phyloP scores from a whole-genome alignment of 2,329 filamentous ascomycete species.

The Eutypella sp. region DNA sequence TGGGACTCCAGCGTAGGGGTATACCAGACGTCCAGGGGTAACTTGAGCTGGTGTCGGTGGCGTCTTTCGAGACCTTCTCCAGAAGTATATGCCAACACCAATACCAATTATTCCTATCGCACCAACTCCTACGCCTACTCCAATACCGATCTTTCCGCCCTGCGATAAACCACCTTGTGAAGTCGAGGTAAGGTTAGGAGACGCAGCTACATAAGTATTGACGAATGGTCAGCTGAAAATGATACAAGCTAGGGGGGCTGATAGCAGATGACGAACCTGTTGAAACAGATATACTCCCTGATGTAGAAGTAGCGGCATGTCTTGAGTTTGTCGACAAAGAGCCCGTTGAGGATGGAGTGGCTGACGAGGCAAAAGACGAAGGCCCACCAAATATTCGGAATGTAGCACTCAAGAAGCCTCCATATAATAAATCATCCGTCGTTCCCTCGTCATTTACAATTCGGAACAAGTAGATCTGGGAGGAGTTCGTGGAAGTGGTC shows the following conservation, averaged over 20 bases:
- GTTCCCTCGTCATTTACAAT: background rate
- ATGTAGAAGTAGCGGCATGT: background rate
- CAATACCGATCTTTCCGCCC: background rate
- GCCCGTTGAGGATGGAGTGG: background rate
- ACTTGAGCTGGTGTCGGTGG: background rate
- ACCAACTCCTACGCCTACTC: background rate
- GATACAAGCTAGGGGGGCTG: background rate
- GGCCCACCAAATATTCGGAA: background rate
- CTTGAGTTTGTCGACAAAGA: background rate
- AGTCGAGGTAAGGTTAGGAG: background rate
- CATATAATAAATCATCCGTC: background rate
- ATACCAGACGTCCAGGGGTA: background rate
- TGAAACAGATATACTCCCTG: background rate
- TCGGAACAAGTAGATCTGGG: constrained; percentile 2
- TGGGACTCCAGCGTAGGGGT: background rate
- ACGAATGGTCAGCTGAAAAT: background rate
- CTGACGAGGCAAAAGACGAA: background rate
- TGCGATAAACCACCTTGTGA: background rate
- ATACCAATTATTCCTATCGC: background rate
- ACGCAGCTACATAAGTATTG: background rate
- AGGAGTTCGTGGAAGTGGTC: constrained; percentile 1
- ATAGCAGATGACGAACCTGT: background rate
- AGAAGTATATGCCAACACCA: background rate
- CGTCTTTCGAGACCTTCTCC: background rate
- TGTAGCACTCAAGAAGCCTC: background rate